These are phyloP conservation scores for Lomentospora prolificans DNA, from an alignment of 2,329 filamentous ascomycete genomes.

Conservation along the genomic window DNA sequence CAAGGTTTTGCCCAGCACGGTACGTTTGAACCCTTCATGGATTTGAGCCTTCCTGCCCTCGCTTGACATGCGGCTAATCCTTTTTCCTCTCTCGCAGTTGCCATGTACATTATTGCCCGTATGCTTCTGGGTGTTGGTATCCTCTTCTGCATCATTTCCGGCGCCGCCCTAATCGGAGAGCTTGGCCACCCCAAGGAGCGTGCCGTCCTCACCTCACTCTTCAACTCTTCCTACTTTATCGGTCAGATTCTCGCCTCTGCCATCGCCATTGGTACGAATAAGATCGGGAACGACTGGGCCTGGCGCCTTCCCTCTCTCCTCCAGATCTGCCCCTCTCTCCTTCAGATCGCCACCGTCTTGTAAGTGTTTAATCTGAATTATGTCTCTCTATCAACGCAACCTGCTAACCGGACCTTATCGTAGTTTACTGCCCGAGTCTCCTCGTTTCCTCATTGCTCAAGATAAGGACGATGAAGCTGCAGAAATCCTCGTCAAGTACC, in stretches of 20 bases:
- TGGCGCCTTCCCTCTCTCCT: conserved; percentile 33
- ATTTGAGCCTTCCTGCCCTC: neutral
- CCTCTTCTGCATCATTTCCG: conserved; percentile 48
- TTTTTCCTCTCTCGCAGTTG: conserved; percentile 15
- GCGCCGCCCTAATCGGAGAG: conserved; percentile 49
- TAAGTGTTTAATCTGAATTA: neutral
- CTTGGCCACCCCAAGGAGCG: conserved; percentile 51
- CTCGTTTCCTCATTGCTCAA: conserved; percentile 22
- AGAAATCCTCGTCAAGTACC: conserved; percentile 28
- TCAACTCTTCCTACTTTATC: conserved; percentile 49
- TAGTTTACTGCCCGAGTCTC: conserved; percentile 21
- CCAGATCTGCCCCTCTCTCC: conserved; percentile 28
- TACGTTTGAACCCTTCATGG: conserved; percentile 10
- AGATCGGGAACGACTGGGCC: conserved; percentile 19
- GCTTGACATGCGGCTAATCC: neutral
- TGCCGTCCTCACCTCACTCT: conserved; percentile 43
- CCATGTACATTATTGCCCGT: conserved; percentile 51
- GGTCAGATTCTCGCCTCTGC: conserved; percentile 39
- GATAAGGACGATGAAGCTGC: conserved; percentile 23
- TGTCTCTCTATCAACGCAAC: neutral
- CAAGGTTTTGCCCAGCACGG: conserved; percentile 40
- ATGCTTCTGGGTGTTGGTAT: conserved; percentile 52
- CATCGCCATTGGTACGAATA: conserved; percentile 34
- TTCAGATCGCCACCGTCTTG: conserved; percentile 23
- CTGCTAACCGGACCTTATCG: neutral